Percentiles rank a stretch among this genome's conserved stretches.
Evolutionary conservation across 2,329 filamentous ascomycete species (phyloP).

Genomic region (Colletotrichum sp.): DNA sequence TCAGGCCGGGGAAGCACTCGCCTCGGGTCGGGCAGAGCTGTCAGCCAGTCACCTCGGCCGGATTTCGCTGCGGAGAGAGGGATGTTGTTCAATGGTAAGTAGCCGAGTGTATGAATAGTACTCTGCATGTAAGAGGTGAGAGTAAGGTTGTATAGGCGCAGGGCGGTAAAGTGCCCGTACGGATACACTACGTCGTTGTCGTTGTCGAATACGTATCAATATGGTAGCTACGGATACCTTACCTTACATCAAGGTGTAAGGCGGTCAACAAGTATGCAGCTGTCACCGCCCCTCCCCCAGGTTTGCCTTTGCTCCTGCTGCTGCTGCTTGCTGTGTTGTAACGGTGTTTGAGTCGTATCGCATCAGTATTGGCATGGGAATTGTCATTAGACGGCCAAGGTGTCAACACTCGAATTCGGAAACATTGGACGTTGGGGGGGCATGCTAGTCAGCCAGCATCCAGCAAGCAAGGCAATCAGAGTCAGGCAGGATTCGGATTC

Average conservation of each 20-base stretch:
- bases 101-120: background rate
- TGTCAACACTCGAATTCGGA: conserved; percentile 3
- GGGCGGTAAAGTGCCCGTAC: background rate
- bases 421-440: conserved; percentile 12
- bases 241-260: background rate
- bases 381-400: background rate
- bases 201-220: background rate
- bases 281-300: conserved; percentile 6
- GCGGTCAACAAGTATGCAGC: conserved; percentile 8
- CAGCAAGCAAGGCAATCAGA: background rate
- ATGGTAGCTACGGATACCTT: background rate
- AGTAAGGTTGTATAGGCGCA: background rate
- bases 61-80: background rate
- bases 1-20: conserved; percentile 13
- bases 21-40: background rate
- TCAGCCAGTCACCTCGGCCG: background rate
- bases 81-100: background rate
- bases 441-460: conserved; percentile 1
- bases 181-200: background rate
- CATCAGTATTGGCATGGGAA: background rate
- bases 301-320: background rate
- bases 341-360: conserved; percentile 3
- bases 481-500: background rate
- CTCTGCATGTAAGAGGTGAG: background rate
- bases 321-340: background rate